A percentile compares a stretch with the other conserved stretches of the same genome.
These are phyloP conservation scores for Rhodotorula sp. DNA, from an alignment of 1,284 basidiomycete genomes.

Conservation along the genomic window DNA sequence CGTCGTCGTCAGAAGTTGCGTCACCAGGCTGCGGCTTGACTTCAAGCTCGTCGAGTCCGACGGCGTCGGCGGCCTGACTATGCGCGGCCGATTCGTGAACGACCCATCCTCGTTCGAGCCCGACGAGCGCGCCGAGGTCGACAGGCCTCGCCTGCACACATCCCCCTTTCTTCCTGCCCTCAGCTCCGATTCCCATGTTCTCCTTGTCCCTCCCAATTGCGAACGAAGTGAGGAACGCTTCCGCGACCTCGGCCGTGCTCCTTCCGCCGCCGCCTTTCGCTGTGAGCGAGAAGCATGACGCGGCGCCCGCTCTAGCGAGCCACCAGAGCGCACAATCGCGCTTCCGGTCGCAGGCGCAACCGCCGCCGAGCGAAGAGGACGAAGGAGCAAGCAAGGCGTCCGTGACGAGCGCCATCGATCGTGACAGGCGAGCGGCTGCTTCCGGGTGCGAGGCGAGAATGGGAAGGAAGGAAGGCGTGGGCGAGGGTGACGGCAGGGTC, in stretches of 20 bases:
- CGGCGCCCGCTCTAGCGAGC: constrained; percentile 9
- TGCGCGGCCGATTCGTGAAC: constrained; percentile 49
- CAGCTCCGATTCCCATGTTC: constrained; percentile 53
- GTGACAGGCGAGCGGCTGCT: constrained; percentile 25
- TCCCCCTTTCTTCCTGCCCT: constrained; percentile 19
- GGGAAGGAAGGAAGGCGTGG: constrained; percentile 1
- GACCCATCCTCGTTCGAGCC: constrained; percentile 63
- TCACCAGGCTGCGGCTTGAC: background rate
- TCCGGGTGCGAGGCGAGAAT: background rate
- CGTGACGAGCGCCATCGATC: constrained; percentile 27
- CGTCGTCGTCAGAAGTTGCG: too few relatives aligned
- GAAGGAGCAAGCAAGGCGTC: constrained; percentile 33
- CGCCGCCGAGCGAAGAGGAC: constrained; percentile 10
- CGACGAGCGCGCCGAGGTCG: constrained; percentile 65
- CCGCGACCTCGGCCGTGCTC: constrained; percentile 2
- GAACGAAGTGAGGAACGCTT: constrained; percentile 55
- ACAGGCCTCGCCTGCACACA: constrained; percentile 23
- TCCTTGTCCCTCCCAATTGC: constrained; percentile 61
- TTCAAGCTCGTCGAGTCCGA: background rate
- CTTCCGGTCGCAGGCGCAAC: constrained; percentile 43
- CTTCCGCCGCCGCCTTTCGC: background rate
- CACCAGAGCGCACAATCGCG: constrained; percentile 43
- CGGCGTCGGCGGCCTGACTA: constrained; percentile 48
- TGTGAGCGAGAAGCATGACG: constrained; percentile 4
- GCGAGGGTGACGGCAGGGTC: constrained; percentile 7